Base-by-base conservation (phyloP, 2,329 filamentous ascomycete species). In the Botrytis fragariae region DNA sequence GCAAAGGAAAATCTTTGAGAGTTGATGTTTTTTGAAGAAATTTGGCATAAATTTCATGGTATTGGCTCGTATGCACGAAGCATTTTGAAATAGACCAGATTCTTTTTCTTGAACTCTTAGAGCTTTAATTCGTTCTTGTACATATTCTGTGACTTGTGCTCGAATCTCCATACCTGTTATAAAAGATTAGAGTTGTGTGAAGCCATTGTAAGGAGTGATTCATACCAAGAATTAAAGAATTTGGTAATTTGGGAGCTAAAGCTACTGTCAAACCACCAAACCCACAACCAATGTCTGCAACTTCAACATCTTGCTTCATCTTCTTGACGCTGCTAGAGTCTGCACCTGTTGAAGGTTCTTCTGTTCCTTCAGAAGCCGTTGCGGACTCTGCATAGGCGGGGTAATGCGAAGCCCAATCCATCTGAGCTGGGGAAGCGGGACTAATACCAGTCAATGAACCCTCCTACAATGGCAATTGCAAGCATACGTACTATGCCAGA, bases 11-110 rank as follows among this genome's bases (percentile, higher is more conserved):
- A 98, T 93, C 81, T 97, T 97, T 76, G 87, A 89, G 22, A 99
- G 89, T 81, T 98, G 95, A 22, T 84, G 86, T 79, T 91, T 92
- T 72, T 84, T 85, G 86, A 99, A 98, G 86, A 98, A 97, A 81
- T 99, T 98, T 75, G 97, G 95, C n/a, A 99, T 86, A 83, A 98
- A 99, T 82, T 99, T 99, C 96, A 99, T 99, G 8, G 94, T 93
- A 84, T 99, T 99, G 77, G 93, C 93, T 75, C 96, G 91, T 65
- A 99, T 86, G 81, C 94, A 97, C 48, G 92, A 91, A 71, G 95
- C 91, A 82, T 99, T 99, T 80, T 97, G 92, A 82, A 94, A 98
- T 64, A 85, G 82, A 69, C 83, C 82, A 42, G 81, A 81, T 9
- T 85, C 84, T 9, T 84, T 80, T 76, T 89, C 87, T 79, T 95